These are phyloP conservation scores for Candida ovalis DNA, from an alignment of 805 yeast genomes.

Conservation along the genomic window DNA sequence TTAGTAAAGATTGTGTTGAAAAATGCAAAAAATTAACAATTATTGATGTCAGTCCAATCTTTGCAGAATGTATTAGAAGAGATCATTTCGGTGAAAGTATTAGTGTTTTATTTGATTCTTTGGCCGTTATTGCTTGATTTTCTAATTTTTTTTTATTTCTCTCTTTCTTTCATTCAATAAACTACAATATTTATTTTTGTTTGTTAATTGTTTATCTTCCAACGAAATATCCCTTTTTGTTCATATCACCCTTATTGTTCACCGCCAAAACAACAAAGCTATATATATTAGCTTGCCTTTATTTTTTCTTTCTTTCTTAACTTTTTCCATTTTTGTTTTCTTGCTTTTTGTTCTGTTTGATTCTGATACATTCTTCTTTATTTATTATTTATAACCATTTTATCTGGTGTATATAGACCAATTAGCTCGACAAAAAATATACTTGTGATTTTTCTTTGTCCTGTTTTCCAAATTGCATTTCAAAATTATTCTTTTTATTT, in stretches of 20 bases:
- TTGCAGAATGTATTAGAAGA: constrained; percentile 98
- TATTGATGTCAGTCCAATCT: constrained; percentile 90
- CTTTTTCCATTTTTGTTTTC: neutral
- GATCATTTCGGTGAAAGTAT: constrained; percentile 98
- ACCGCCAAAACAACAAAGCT: too few species aligned
- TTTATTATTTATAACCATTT: neutral
- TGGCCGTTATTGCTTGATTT: constrained; percentile 46
- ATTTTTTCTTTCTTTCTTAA: constrained; percentile 11
- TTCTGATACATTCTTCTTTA: neutral
- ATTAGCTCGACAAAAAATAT: neutral
- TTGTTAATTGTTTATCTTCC: too few species aligned
- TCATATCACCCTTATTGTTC: too few species aligned
- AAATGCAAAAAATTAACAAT: constrained; percentile 69
- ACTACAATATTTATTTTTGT: too few species aligned
- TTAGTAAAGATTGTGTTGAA: constrained; percentile 55
- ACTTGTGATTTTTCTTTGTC: neutral
- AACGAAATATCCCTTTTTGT: too few species aligned
- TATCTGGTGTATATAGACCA: neutral
- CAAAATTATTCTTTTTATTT: neutral
- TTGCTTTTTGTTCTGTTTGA: neutral
- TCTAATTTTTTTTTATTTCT: constrained; percentile 5
- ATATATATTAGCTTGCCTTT: too few species aligned
- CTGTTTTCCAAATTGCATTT: neutral
- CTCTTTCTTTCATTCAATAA: neutral
- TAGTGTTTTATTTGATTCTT: constrained; percentile 85